phyloP scores from a whole-genome alignment of 371 early-diverging fungal species.

The Lichtheimia hyalospora region DNA sequence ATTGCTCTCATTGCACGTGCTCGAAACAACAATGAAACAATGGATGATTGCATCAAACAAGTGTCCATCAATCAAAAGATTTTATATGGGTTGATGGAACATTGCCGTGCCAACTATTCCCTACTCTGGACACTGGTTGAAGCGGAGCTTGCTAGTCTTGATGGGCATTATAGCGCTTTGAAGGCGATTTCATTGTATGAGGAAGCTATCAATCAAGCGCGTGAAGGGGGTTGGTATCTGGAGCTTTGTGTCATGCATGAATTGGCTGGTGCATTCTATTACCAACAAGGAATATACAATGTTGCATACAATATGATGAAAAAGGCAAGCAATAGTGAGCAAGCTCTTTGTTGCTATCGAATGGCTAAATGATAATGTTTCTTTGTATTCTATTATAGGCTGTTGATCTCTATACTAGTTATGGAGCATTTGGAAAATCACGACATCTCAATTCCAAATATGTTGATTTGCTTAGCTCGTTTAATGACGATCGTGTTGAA shows the following conservation, averaged over 20 bases:
- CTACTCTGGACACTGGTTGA: slow-evolving; percentile 35
- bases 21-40: slow-evolving; percentile 3
- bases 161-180: slow-evolving; percentile 13
- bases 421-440: slow-evolving; percentile 43
- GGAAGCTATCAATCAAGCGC: slow-evolving; percentile 34
- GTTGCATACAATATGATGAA: slow-evolving; percentile 32
- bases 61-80: slow-evolving; percentile 27
- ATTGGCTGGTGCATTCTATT: slow-evolving; percentile 39
- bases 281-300: slow-evolving; percentile 30
- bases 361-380: too few species aligned
- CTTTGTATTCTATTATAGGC: slow-evolving; percentile 10
- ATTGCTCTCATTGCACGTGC: slow-evolving; percentile 37
- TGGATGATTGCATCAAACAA: slow-evolving; percentile 14
- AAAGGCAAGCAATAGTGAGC: slow-evolving; percentile 15
- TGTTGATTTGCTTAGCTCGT: slow-evolving; percentile 17
- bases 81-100: slow-evolving; percentile 25
- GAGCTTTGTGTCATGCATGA: slow-evolving; percentile 38
- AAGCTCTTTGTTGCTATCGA: too few species aligned
- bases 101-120: slow-evolving; percentile 27
- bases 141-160: slow-evolving; percentile 5
- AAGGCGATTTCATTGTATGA: slow-evolving; percentile 24
- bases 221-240: slow-evolving; percentile 33
- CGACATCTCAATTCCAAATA: slow-evolving; percentile 30
- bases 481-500: slow-evolving; percentile 31
- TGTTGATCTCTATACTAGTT: slow-evolving; percentile 22